Base-by-base conservation (phyloP, 1,284 basidiomycete genomes). In the Leucoagaricus sp. region DNA sequence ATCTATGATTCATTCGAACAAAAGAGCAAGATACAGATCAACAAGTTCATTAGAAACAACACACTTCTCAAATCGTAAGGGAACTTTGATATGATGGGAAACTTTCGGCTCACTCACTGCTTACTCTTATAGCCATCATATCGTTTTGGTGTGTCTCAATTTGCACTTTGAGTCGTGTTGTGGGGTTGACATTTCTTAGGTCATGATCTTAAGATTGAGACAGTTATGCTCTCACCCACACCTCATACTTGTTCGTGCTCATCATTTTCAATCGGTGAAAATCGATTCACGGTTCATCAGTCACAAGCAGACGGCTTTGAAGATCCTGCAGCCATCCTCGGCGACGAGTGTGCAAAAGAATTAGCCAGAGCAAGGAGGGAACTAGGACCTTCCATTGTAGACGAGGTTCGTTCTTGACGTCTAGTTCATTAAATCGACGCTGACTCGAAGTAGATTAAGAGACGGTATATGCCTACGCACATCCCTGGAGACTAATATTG, bases 141-240 rank as follows among this genome's bases (percentile, higher is more conserved):
- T 63, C n/a, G 72, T 85, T 29, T 67, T 85, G 49, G 80, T 81
- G 60, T 45, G 69, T 62, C 29, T 53, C 36, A 13, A 57, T 41
- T 46, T 53, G 29, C 31, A 36, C 49, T 19, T 44, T 38, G 23
- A 36, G 4, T 19, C 31, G 1, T 31, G 10, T 48, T 23, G 31
- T 33, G 6, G 31, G n/a, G n/a, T n/a, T n/a, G n/a, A n/a, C n/a
- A n/a, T n/a, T n/a, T n/a, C n/a, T n/a, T 58, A 83, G 77, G 83
- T 84, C 25, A 75, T 87, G 78, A 84, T 88, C 36, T 74, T 88
- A 21, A 83, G 86, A n/a, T 67, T 89, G 44, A 77, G 86, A 4
- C 86, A 89, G 63, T 70, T 86, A 0, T 87, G 85, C 63, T 82
- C 82, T 55, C 86, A 88, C 63, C 86, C 86, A 0, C 71, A 83